Evolutionary conservation across 441 rosid genomes (phyloP).

Genomic region (Lepidium campestre): DNA sequence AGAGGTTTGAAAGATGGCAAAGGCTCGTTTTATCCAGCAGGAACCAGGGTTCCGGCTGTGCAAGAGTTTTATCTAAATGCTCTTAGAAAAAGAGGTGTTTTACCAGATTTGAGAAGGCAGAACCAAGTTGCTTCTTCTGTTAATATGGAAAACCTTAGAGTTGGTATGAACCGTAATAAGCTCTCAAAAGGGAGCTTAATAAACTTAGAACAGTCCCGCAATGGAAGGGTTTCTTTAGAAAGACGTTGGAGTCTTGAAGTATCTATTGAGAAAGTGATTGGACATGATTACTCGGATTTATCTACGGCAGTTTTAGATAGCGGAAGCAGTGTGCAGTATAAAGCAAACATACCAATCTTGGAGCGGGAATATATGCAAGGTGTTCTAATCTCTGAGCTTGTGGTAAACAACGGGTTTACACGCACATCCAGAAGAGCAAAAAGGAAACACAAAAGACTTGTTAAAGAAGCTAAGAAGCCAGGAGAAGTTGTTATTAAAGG

Average conservation of each 20-base stretch:
- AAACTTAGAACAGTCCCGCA: slow-evolving; percentile 71
- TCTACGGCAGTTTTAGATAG: slow-evolving; percentile 43
- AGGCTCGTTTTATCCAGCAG: slow-evolving; percentile 89
- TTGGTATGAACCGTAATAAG: slow-evolving; percentile 40
- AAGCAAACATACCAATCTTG: slow-evolving; percentile 53
- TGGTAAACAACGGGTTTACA: slow-evolving; percentile 61
- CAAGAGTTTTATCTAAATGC: slow-evolving; percentile 79
- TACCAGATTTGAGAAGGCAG: slow-evolving; percentile 76
- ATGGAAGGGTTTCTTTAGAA: slow-evolving; percentile 67
- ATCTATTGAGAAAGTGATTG: slow-evolving; percentile 88
- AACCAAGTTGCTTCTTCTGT: slow-evolving; percentile 66
- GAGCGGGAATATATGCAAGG: slow-evolving; percentile 99
- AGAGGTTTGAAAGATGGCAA: slow-evolving; percentile 95
- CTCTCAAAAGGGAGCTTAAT: slow-evolving; percentile 67
- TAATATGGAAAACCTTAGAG: slow-evolving; percentile 57
- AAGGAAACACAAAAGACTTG: slow-evolving; percentile 59
- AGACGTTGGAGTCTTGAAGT: slow-evolving; percentile 99
- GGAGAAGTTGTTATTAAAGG: slow-evolving; percentile 97
- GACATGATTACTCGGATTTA: slow-evolving; percentile 63
- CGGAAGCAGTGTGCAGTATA: slow-evolving; percentile 35
- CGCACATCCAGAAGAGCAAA: slow-evolving; percentile 71
- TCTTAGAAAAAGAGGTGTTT: slow-evolving; percentile 75
- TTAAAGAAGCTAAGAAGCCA: slow-evolving; percentile 79
- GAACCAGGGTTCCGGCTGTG: slow-evolving; percentile 63
- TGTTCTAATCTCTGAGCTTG: slow-evolving; percentile 85